A percentile compares a stretch with the other conserved stretches of the same genome.
Evolutionary conservation across 768 basidiomycete genomes (phyloP).

Genomic region (Leccinum barrowsii): DNA sequence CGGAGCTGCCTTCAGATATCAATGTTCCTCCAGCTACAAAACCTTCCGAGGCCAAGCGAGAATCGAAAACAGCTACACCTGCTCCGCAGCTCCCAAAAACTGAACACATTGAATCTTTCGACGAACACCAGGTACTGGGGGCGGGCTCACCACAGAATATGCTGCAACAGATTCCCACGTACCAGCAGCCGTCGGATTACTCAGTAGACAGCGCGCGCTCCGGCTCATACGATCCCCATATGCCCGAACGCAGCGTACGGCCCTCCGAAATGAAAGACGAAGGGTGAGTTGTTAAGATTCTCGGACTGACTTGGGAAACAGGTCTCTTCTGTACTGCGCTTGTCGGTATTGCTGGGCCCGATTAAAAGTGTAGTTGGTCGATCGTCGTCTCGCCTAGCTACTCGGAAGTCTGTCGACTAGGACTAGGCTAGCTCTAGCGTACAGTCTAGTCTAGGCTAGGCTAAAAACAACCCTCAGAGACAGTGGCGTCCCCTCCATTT

Average conservation of each 20-base stretch:
- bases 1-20: constrained; percentile 25
- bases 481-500: constrained; percentile 70
- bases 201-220: constrained; percentile 34
- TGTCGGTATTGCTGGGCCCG: constrained; percentile 26
- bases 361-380: constrained; percentile 40
- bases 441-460: constrained; percentile 78
- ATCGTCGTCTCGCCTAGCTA: constrained; percentile 40
- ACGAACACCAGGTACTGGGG: constrained; percentile 10
- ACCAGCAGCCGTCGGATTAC: constrained; percentile 64
- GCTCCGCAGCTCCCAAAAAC: constrained; percentile 6
- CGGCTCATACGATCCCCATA: constrained; percentile 40
- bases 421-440: constrained; percentile 75
- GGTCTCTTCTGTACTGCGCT: constrained; percentile 12
- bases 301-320: constrained; percentile 10
- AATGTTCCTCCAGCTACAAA: constrained; percentile 21
- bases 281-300: constrained; percentile 69
- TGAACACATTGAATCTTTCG: constrained; percentile 14
- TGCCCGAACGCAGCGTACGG: constrained; percentile 63
- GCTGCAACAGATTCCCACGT: constrained; percentile 76
- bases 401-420: constrained; percentile 58
- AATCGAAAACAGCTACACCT: constrained; percentile 8
- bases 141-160: constrained; percentile 36
- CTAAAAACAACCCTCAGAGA: constrained; percentile 57
- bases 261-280: constrained; percentile 96
- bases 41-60: constrained; percentile 18